Evolutionary conservation across 257 asterid genomes (phyloP).

Genomic region (Fraxinus anomala): DNA sequence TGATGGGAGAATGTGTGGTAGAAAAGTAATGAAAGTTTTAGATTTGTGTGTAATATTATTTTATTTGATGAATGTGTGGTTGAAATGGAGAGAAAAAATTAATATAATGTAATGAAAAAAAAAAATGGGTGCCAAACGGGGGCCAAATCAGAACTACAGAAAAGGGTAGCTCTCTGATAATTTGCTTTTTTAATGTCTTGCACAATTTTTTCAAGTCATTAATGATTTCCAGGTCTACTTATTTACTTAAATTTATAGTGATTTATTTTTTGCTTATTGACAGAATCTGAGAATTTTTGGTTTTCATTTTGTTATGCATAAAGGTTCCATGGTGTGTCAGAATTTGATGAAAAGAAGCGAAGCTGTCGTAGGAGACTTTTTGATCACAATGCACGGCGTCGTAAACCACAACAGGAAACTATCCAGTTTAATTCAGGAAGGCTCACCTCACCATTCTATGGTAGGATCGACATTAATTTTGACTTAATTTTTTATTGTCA

Average conservation of each 20-base stretch:
- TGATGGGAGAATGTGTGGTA: too few species aligned
- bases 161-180: not conserved
- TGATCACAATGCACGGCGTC: constrained; percentile 92
- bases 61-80: too few species aligned
- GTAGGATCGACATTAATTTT: constrained; percentile 34
- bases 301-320: constrained; percentile 10
- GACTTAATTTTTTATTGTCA: not conserved
- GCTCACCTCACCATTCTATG: constrained; percentile 61
- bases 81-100: too few species aligned
- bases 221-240: not conserved
- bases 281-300: not conserved
- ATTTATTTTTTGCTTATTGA: not conserved
- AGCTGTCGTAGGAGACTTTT: constrained; percentile 90
- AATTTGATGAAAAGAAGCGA: constrained; percentile 90
- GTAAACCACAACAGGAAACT: constrained; percentile 81
- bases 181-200: not conserved
- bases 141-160: not conserved
- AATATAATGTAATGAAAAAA: too few species aligned
- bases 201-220: not conserved
- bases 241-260: not conserved
- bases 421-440: constrained; percentile 60
- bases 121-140: too few species aligned
- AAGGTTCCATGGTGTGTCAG: constrained; percentile 88
- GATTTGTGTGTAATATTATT: too few species aligned
- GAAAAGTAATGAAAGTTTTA: too few species aligned